Evolutionary conservation across 148 eudicot genomes (phyloP), one percentile per base, ranked within the genome.

Genomic region (Amaranthus palmeri): DNA sequence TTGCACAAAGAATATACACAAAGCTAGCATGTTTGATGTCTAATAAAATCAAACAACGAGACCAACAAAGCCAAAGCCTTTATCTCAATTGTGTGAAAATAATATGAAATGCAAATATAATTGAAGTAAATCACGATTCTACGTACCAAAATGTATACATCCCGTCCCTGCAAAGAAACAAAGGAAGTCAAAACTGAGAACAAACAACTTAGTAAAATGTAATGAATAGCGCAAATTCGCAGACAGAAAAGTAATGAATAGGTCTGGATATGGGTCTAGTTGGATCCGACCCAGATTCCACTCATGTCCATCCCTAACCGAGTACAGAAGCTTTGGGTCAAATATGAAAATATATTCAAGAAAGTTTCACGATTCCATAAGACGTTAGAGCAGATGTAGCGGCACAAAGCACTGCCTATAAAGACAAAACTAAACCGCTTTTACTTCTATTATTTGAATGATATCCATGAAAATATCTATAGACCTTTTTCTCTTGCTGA

Each of bases 81-180:
- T 0, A 25, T 25, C 36, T 56, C 4, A 45, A 44, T 12, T 6
- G 15, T 10, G 7, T 0, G 7, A 8, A 5, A 6, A 8, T 51
- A 6, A 4, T 36, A 56, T 14, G 41, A 50, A 54, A 59, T 2
- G 13, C 36, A 40, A 68, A 48, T 41, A 47, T 62, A 56, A 14
- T 25, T 5, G 63, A 63, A 52, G 45, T 70, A 41, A 63, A 68
- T 62, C 42, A 69, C 8, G 51, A 61, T 58, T 49, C 43, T 63
- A 83, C 98, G 87, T 65, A 93, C 98, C 96, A 93, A 76, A 57
- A 93, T 89, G 83, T 93, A 93, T 54, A 86, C 91, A 75, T 93
- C 97, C 66, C 97, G 90, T 71, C 98, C 98, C 97, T 92, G 93
- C 82, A 82, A 79, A 65, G 56, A 68, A 73, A 77, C 51, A 56